Conservation (phyloP, 177 flowering plant species). For the Vitis hybrid region DNA sequence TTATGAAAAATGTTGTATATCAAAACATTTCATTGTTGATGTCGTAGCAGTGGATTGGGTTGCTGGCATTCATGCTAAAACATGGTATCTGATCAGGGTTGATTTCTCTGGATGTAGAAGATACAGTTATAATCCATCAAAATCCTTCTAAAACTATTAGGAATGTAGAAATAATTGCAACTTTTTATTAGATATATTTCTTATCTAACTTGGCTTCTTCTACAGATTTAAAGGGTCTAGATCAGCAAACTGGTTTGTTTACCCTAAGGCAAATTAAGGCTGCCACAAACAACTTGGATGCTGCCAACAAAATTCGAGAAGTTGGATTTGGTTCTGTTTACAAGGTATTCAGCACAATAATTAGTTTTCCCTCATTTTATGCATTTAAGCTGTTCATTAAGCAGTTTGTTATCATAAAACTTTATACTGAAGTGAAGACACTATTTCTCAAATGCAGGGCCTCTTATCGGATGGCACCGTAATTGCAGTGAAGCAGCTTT, state of each 20-base stretch:
- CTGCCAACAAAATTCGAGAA: constrained; percentile 32
- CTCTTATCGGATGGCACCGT: constrained; percentile 28
- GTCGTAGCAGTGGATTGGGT: too few species aligned
- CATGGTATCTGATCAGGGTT: too few species aligned
- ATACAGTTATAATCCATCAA: too few species aligned
- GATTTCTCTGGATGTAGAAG: too few species aligned
- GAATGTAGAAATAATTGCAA: not conserved
- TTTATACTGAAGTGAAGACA: not conserved
- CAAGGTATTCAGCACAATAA: constrained; percentile 20
- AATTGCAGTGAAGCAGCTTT: constrained; percentile 41
- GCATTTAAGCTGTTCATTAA: too few species aligned
- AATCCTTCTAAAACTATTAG: not conserved
- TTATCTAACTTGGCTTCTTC: not conserved
- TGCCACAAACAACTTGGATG: constrained; percentile 35
- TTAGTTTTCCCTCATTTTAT: not conserved
- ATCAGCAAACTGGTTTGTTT: constrained; percentile 29
- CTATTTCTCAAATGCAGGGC: constrained; percentile 22
- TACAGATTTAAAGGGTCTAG: constrained; percentile 30
- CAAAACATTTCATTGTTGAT: too few species aligned
- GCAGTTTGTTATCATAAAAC: too few species aligned
- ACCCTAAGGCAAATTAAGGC: constrained; percentile 33
- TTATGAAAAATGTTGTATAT: not conserved
- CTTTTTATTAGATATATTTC: not conserved
- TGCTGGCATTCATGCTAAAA: too few species aligned
- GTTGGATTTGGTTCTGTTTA: constrained; percentile 44